Evolutionary conservation across 2,329 filamentous ascomycete genomes (phyloP).

Genomic region (Trematosphaeria pertusa): DNA sequence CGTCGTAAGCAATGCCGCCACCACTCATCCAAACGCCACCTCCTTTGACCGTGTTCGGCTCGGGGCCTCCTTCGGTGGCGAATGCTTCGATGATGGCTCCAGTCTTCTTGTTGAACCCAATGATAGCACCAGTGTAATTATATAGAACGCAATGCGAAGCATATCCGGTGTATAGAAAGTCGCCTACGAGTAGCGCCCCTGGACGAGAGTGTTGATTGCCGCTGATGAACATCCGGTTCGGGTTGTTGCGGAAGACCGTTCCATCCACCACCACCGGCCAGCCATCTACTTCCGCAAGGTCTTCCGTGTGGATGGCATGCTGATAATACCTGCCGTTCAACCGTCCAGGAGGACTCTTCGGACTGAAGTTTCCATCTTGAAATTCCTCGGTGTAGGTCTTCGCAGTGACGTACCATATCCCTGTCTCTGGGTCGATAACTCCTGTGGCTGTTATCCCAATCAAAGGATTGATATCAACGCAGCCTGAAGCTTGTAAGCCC

Average conservation of each 20-base stretch:
- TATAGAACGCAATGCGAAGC: conserved; percentile 61
- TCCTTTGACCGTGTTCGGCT: conserved; percentile 49
- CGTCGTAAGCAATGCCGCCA: conserved; percentile 57
- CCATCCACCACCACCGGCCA: conserved; percentile 56
- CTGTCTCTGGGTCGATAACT: conserved; percentile 59
- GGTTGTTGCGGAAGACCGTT: conserved; percentile 54
- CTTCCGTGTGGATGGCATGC: conserved; percentile 56
- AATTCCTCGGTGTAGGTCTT: conserved; percentile 57
- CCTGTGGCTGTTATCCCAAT: conserved; percentile 60
- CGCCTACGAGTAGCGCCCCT: conserved; percentile 54
- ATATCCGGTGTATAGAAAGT: conserved; percentile 59
- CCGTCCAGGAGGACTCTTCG: conserved; percentile 44
- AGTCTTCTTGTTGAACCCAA: conserved; percentile 57
- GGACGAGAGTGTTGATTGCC: conserved; percentile 59
- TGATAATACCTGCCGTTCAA: conserved; percentile 54
- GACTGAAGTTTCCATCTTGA: conserved; percentile 31
- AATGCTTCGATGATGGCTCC: conserved; percentile 55
- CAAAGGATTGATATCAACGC: conserved; percentile 56
- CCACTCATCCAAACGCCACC: conserved; percentile 60
- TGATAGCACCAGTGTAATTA: conserved; percentile 60
- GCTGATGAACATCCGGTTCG: conserved; percentile 54
- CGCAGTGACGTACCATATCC: conserved; percentile 57
- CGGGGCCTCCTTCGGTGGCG: conserved; percentile 54
- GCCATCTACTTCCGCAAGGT: conserved; percentile 50
- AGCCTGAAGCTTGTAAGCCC: conserved; percentile 28